Percentiles rank a stretch among this genome's conserved stretches.
These are phyloP conservation scores for Macrolepiota albuminosa DNA, from an alignment of 768 basidiomycete genomes.

Conservation along the genomic window DNA sequence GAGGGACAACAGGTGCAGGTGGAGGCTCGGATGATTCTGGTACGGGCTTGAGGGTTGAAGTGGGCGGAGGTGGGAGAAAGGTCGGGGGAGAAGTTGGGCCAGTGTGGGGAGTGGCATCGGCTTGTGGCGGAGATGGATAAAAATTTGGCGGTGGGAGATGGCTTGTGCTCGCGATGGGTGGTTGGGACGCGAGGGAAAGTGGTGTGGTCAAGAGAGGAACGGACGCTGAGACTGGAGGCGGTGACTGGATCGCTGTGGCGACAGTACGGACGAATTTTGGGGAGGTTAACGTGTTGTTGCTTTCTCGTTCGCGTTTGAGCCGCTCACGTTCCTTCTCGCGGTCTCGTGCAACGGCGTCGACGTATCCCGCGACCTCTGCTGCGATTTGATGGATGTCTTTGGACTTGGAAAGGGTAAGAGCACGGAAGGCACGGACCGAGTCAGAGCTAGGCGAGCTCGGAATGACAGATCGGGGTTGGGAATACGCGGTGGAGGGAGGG, in stretches of 20 bases:
- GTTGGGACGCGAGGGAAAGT: constrained; percentile 7
- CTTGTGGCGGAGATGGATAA: constrained; percentile 61
- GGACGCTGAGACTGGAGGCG: constrained; percentile 7
- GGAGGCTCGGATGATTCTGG: constrained; percentile 7
- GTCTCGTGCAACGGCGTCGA: constrained; percentile 72
- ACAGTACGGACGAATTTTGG: constrained; percentile 25
- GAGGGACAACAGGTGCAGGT: constrained; percentile 10
- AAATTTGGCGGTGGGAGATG: constrained; percentile 30
- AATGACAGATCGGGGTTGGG: constrained; percentile 23
- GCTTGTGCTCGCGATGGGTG: constrained; percentile 5
- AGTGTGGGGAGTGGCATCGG: constrained; percentile 24
- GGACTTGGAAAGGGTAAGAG: constrained; percentile 46
- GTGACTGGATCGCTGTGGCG: constrained; percentile 22
- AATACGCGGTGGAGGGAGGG: neutral
- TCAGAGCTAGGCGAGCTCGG: constrained; percentile 23
- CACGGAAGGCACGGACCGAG: constrained; percentile 40
- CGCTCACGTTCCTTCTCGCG: constrained; percentile 75
- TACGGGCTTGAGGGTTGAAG: constrained; percentile 1
- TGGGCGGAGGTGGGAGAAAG: constrained; percentile 1
- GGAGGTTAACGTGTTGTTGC: neutral
- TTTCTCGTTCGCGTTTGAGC: constrained; percentile 60
- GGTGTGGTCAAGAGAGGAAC: constrained; percentile 9
- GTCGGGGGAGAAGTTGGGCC: constrained; percentile 23
- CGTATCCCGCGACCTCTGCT: constrained; percentile 59
- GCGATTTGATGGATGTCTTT: constrained; percentile 51